A percentile compares a stretch with the other conserved stretches of the same genome.
Evolutionary conservation across 768 basidiomycete genomes (phyloP).

Genomic region (Mycena latifolia): DNA sequence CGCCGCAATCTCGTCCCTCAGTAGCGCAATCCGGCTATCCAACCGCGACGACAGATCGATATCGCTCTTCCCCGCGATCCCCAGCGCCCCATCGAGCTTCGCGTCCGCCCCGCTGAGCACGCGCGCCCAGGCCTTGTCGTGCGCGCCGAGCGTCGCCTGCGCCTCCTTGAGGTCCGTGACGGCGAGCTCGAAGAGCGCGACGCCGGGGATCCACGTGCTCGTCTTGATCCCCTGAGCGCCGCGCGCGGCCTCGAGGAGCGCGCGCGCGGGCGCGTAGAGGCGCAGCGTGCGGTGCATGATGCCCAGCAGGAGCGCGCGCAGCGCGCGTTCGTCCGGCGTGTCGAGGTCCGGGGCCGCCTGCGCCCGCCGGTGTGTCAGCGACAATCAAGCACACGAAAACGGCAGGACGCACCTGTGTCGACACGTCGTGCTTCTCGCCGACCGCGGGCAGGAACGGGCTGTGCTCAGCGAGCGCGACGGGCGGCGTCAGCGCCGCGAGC

Average conservation of each 20-base stretch:
- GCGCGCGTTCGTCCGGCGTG: slow-evolving; percentile 76
- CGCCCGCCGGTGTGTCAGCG: background rate
- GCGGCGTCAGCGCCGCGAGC: slow-evolving; percentile 63
- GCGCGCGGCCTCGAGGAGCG: slow-evolving; percentile 66
- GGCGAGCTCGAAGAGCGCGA: slow-evolving; percentile 77
- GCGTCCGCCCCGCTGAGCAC: slow-evolving; percentile 61
- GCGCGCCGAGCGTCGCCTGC: slow-evolving; percentile 49
- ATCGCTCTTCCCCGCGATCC: slow-evolving; percentile 59
- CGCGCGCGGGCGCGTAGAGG: slow-evolving; percentile 56
- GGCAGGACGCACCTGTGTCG: background rate
- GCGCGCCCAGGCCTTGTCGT: slow-evolving; percentile 61
- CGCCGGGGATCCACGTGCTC: slow-evolving; percentile 76
- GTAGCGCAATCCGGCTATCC: slow-evolving; percentile 77
- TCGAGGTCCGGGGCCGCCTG: slow-evolving; percentile 59
- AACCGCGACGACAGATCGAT: slow-evolving; percentile 76
- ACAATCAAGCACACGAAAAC: background rate
- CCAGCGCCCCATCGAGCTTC: slow-evolving; percentile 65
- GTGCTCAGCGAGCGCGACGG: slow-evolving; percentile 47
- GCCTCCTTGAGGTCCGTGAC: slow-evolving; percentile 77
- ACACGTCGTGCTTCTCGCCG: slow-evolving; percentile 12
- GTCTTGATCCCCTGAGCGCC: slow-evolving; percentile 56
- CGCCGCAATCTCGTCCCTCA: slow-evolving; percentile 74
- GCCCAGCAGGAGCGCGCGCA: slow-evolving; percentile 78
- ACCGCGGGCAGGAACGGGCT: slow-evolving; percentile 33
- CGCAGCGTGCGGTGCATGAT: slow-evolving; percentile 71